A percentile compares a stretch with the other conserved stretches of the same genome.
phyloP scores from a whole-genome alignment of 805 yeast genomes.

The Metschnikowia aberdeeniae region DNA sequence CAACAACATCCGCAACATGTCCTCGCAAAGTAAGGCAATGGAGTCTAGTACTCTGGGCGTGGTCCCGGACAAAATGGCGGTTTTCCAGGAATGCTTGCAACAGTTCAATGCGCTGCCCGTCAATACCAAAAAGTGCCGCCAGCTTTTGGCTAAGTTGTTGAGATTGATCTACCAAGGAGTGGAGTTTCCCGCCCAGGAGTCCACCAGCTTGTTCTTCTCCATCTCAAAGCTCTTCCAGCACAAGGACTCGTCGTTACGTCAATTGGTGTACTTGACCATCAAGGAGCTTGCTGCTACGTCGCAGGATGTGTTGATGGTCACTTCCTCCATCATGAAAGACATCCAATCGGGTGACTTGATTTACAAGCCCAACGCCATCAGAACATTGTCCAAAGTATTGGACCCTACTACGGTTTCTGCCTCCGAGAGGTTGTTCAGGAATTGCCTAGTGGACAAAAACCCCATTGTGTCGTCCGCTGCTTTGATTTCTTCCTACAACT shows the following conservation, averaged over 20 bases:
- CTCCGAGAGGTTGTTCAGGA: conserved; percentile 87
- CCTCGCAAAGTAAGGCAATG: conserved; percentile 75
- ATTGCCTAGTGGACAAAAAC: conserved; percentile 86
- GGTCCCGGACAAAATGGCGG: conserved; percentile 92
- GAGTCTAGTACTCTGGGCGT: conserved; percentile 61
- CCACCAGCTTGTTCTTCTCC: conserved; percentile 89
- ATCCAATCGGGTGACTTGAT: conserved; percentile 83
- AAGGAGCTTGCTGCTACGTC: conserved; percentile 84
- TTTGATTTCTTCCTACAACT: conserved; percentile 81
- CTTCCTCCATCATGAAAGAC: conserved; percentile 97
- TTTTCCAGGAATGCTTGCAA: conserved; percentile 90
- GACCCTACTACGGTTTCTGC: conserved; percentile 90
- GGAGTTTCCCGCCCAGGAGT: conserved; percentile 80
- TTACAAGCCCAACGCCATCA: conserved; percentile 90
- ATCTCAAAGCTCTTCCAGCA: conserved; percentile 94
- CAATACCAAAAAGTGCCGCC: conserved; percentile 81
- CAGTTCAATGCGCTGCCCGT: conserved; percentile 91
- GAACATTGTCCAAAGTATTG: conserved; percentile 84
- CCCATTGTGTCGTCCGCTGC: conserved; percentile 94
- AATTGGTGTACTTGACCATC: conserved; percentile 88
- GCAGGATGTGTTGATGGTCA: conserved; percentile 93
- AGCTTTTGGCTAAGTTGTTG: conserved; percentile 74
- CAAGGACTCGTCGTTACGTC: conserved; percentile 81
- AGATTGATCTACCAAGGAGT: conserved; percentile 84
- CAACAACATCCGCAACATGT: conserved; percentile 45